A percentile compares a stretch with the other conserved stretches of the same genome.
These are phyloP conservation scores for Diaporthe velutina DNA, from an alignment of 2,329 filamentous ascomycete genomes.

Conservation along the genomic window DNA sequence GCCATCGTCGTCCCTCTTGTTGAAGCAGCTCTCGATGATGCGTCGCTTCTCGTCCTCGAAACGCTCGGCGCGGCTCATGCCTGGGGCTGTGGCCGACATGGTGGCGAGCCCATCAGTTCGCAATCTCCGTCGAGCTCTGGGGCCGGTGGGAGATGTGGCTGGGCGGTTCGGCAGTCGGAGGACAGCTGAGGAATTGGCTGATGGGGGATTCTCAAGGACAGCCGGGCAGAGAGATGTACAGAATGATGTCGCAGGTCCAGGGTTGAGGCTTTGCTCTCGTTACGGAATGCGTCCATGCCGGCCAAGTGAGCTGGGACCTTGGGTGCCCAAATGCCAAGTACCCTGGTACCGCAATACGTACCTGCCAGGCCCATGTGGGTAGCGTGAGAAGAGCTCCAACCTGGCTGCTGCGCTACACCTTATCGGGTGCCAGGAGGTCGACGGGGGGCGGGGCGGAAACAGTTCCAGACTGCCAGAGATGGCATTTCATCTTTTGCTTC, in stretches of 20 bases:
- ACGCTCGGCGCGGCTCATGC: slow-evolving; percentile 74
- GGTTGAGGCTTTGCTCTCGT: slow-evolving; percentile 24
- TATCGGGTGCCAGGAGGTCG: neutral
- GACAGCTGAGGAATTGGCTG: neutral
- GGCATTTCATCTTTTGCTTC: neutral
- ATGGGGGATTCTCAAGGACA: neutral
- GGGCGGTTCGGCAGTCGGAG: neutral
- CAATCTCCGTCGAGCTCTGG: slow-evolving; percentile 13
- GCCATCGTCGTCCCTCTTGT: slow-evolving; percentile 88
- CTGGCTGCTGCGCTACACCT: slow-evolving; percentile 12
- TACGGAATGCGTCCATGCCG: slow-evolving; percentile 25
- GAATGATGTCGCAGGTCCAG: slow-evolving; percentile 29
- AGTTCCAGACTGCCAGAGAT: neutral
- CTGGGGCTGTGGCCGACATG: slow-evolving; percentile 34
- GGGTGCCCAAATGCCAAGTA: slow-evolving; percentile 18
- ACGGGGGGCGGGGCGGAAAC: slow-evolving; percentile 7
- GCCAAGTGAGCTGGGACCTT: slow-evolving; percentile 15
- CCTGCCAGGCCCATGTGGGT: neutral
- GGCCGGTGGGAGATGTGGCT: neutral
- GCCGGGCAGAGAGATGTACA: neutral
- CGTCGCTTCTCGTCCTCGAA: slow-evolving; percentile 98
- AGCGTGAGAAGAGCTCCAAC: slow-evolving; percentile 2
- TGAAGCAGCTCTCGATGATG: slow-evolving; percentile 95
- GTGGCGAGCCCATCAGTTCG: slow-evolving; percentile 34
- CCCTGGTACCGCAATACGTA: slow-evolving; percentile 3